A percentile compares a stretch with the other conserved stretches of the same genome.
phyloP scores from a whole-genome alignment of 192 early-diverging fungal species.

The Podila clonocystis region DNA sequence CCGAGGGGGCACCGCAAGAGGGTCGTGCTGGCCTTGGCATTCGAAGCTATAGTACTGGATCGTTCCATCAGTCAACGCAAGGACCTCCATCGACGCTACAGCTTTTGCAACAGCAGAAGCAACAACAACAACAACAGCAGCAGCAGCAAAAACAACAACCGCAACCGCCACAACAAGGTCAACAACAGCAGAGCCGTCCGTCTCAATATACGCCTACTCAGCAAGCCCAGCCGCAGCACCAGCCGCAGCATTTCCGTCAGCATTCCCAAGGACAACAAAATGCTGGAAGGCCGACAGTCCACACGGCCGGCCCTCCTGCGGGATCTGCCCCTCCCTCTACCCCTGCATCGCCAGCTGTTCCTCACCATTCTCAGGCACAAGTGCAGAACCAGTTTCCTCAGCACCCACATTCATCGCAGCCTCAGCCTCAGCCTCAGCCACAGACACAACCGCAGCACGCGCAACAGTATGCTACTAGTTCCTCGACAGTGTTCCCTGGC shows the following conservation, averaged over 20 bases:
- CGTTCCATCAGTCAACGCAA: neutral
- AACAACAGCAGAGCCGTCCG: constrained; percentile 15
- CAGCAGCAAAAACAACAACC: constrained; percentile 1
- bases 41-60: neutral
- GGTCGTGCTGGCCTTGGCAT: neutral
- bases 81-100: neutral
- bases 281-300: neutral
- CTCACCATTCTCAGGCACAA: neutral
- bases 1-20: neutral
- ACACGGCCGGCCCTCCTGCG: neutral
- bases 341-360: neutral
- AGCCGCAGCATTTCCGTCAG: neutral
- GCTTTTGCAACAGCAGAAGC: constrained; percentile 1
- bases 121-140: neutral
- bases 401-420: neutral
- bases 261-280: neutral
- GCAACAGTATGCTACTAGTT: neutral
- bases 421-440: neutral
- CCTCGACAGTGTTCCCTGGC: neutral
- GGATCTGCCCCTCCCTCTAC: neutral
- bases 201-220: neutral
- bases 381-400: neutral
- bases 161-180: neutral
- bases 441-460: constrained; percentile 1
- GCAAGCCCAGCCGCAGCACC: neutral